Evolutionary conservation across 1,139 yeast genomes (phyloP).

Genomic region (Protomyces inundatus): DNA sequence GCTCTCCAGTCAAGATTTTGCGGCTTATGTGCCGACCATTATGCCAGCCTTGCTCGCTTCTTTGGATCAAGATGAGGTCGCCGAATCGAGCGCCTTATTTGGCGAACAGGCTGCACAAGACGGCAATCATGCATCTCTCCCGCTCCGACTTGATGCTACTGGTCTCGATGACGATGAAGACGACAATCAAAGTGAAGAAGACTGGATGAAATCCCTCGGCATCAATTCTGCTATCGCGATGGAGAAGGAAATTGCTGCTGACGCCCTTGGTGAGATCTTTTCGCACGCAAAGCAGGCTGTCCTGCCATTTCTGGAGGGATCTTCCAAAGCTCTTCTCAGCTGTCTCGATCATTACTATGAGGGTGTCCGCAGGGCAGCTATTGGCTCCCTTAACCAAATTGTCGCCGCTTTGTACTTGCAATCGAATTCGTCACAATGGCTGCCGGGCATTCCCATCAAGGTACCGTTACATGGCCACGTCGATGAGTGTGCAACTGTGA

Average conservation of each 20-base stretch:
- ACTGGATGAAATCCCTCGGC: slow-evolving; percentile 57
- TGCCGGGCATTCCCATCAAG: slow-evolving; percentile 65
- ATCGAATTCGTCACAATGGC: slow-evolving; percentile 47
- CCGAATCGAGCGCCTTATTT: slow-evolving; percentile 32
- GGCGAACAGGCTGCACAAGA: slow-evolving; percentile 29
- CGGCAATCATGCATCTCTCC: slow-evolving; percentile 35
- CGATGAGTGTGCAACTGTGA: slow-evolving; percentile 56
- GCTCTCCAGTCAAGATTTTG: slow-evolving; percentile 85
- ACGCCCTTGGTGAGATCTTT: slow-evolving; percentile 85
- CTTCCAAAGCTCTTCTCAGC: slow-evolving; percentile 59
- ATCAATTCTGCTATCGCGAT: slow-evolving; percentile 93
- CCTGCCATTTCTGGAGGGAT: slow-evolving; percentile 68
- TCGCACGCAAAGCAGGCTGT: slow-evolving; percentile 76
- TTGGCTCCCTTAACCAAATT: slow-evolving; percentile 76
- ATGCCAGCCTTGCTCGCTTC: slow-evolving; percentile 81
- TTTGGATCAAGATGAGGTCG: slow-evolving; percentile 58
- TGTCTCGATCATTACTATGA: slow-evolving; percentile 76
- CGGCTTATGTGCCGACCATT: slow-evolving; percentile 75
- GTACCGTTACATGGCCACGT: slow-evolving; percentile 41
- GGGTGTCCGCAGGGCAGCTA: slow-evolving; percentile 85
- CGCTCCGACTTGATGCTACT: slow-evolving; percentile 12
- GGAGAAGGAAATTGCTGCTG: slow-evolving; percentile 95
- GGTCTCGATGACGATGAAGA: slow-evolving; percentile 38
- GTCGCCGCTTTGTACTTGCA: slow-evolving; percentile 61
- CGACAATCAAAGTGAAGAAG: slow-evolving; percentile 33